Evolutionary conservation across 805 yeast genomes (phyloP).

Genomic region (Suhomyces sp.): DNA sequence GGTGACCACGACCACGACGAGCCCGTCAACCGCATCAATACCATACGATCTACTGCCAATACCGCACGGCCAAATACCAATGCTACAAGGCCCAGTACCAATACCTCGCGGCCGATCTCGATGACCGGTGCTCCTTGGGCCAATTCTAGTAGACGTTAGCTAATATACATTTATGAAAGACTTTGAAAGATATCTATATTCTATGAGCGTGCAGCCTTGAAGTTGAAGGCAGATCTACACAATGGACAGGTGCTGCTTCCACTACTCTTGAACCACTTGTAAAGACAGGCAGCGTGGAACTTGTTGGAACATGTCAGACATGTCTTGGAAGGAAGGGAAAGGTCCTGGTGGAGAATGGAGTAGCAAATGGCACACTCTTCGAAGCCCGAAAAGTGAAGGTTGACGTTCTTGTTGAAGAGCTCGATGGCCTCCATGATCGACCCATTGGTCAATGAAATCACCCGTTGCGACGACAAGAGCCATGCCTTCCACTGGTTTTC

Average conservation of each 20-base stretch:
- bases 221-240: slow-evolving; percentile 70
- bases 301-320: slow-evolving; percentile 91
- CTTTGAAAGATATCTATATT: neutral
- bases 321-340: slow-evolving; percentile 81
- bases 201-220: slow-evolving; percentile 20
- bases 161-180: neutral
- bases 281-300: slow-evolving; percentile 93
- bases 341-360: slow-evolving; percentile 85
- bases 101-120: neutral
- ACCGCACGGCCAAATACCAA: slow-evolving; percentile 17
- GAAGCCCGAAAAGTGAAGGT: slow-evolving; percentile 84
- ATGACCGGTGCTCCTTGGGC: slow-evolving; percentile 38
- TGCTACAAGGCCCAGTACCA: neutral
- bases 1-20: slow-evolving; percentile 10
- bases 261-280: slow-evolving; percentile 96
- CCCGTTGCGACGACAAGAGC: slow-evolving; percentile 86
- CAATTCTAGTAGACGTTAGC: neutral
- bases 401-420: slow-evolving; percentile 69
- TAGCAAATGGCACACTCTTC: slow-evolving; percentile 98
- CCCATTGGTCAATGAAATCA: slow-evolving; percentile 71
- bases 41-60: slow-evolving; percentile 16
- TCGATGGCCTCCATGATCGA: slow-evolving; percentile 66
- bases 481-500: slow-evolving; percentile 94
- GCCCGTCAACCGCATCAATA: slow-evolving; percentile 9
- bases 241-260: slow-evolving; percentile 92